Evolutionary conservation across 2,329 filamentous ascomycete genomes (phyloP), one percentile per base, ranked within the genome.

Genomic region (Xylariaceae sp.): DNA sequence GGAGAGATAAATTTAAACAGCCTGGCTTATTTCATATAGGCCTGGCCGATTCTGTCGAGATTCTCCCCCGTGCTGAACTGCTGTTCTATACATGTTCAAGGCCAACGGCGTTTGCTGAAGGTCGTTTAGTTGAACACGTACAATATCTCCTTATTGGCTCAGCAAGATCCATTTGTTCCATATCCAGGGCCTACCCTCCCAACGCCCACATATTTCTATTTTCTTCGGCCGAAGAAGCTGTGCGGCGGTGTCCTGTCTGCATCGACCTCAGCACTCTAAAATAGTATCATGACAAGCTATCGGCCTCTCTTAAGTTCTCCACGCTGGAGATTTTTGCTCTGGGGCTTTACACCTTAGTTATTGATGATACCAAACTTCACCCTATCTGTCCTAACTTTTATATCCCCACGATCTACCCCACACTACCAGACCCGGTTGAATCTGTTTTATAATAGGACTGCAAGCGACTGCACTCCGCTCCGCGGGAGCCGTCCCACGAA

Each of bases 281-380:
- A 68, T 61, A 71, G 63, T 76, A 77, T 75, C 72, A 77, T 76
- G 74, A 74, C 70, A 68, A 71, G 69, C 69, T 72, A 72, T 68
- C 71, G 67, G 66, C 70, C 65, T 60, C 66, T 69, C 63, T 65
- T 65, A 58, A 65, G 70, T 65, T 74, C 72, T 73, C 74, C 72
- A 68, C 68, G 67, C 65, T 73, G 74, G 74, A 75, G 74, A 68
- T 71, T 72, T 67, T 65, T 73, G 68, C 69, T 71, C 66, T 71
- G 71, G 72, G 68, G 72, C 61, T 68, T 74, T 64, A 73, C 69
- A 57, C 73, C 73, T 64, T 76, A 68, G 74, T 59, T 58, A 27
- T 58, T 56, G 60, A 57, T 51, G 47, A 41, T 53, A 54, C 50
- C 46, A 29, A 40, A 55, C 52, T 50, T 57, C 35, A 51, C 57